phyloP scores from a whole-genome alignment of 1,284 basidiomycete genomes.

The Ceratobasidium sp. region DNA sequence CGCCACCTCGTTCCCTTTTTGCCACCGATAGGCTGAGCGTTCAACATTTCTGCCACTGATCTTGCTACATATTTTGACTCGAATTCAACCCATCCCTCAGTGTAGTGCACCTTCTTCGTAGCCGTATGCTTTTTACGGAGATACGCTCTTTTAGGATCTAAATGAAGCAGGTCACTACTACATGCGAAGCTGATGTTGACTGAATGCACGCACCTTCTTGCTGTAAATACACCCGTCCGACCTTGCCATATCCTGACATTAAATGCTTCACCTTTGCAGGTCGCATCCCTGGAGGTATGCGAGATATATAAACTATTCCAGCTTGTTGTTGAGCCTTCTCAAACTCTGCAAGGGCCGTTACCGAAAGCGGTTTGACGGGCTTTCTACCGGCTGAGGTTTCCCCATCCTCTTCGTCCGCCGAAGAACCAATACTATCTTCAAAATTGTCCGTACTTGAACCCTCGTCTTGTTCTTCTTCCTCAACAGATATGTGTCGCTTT shows the following conservation, averaged over 20 bases:
- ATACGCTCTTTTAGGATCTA: constrained; percentile 84
- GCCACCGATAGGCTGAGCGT: constrained; percentile 95
- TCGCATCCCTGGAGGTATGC: constrained; percentile 99
- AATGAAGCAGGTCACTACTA: constrained; percentile 1
- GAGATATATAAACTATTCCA: constrained; percentile 94
- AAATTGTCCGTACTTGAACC: not conserved
- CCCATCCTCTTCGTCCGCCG: not conserved
- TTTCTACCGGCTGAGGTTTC: not conserved
- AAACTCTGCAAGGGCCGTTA: constrained; percentile 78
- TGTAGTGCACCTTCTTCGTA: constrained; percentile 88
- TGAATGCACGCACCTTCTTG: constrained; percentile 75
- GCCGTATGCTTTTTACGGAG: constrained; percentile 81
- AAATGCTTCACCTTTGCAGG: constrained; percentile 96
- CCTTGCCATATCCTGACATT: constrained; percentile 86
- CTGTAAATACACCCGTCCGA: constrained; percentile 90
- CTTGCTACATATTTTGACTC: constrained; percentile 92
- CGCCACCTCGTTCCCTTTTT: constrained; percentile 93
- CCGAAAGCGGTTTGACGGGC: constrained; percentile 69
- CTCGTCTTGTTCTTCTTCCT: not conserved
- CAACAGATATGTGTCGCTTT: constrained; percentile 1
- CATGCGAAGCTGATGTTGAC: not conserved
- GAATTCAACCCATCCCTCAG: constrained; percentile 99
- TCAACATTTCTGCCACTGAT: constrained; percentile 93
- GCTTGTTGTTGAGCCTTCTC: constrained; percentile 76
- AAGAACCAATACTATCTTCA: not conserved